Evolutionary conservation across 2,329 filamentous ascomycete species (phyloP).

Genomic region (Xylariaceae sp.): DNA sequence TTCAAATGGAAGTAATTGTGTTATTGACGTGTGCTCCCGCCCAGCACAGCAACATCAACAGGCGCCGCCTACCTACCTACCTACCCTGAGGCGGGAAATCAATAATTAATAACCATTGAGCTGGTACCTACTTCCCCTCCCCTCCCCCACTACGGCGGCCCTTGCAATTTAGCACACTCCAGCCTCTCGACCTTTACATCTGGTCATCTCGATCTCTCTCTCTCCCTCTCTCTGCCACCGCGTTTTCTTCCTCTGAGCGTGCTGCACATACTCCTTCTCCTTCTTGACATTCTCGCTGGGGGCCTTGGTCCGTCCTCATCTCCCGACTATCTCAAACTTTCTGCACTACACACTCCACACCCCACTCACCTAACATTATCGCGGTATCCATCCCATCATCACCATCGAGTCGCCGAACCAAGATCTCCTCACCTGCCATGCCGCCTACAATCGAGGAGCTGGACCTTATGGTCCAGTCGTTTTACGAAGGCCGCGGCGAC

Average conservation of each 20-base stretch:
- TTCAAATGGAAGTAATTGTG: too few relatives aligned
- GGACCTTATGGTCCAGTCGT: slow-evolving; percentile 91
- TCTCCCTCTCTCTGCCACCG: background rate
- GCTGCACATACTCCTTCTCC: too few relatives aligned
- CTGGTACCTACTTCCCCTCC: too few relatives aligned
- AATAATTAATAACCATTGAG: too few relatives aligned
- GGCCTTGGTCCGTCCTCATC: background rate
- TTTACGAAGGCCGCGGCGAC: slow-evolving; percentile 95
- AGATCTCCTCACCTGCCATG: slow-evolving; percentile 42
- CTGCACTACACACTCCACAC: slow-evolving; percentile 2
- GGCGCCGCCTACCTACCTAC: too few relatives aligned
- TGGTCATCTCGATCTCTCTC: slow-evolving; percentile 1
- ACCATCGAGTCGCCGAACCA: slow-evolving; percentile 22
- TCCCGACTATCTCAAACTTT: slow-evolving; percentile 1
- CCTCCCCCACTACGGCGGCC: too few relatives aligned
- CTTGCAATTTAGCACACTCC: background rate
- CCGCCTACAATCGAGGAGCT: slow-evolving; percentile 82
- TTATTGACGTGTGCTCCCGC: too few relatives aligned
- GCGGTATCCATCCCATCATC: slow-evolving; percentile 25
- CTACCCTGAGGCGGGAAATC: too few relatives aligned
- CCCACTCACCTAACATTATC: slow-evolving; percentile 20
- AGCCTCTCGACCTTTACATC: background rate
- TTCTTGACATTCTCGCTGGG: background rate
- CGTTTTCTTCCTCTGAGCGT: background rate
- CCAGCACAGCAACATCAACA: too few relatives aligned